A percentile compares a stretch with the other conserved stretches of the same genome.
Conservation (phyloP, 495 filamentous ascomycete species). For the Neurospora tetraspora region DNA sequence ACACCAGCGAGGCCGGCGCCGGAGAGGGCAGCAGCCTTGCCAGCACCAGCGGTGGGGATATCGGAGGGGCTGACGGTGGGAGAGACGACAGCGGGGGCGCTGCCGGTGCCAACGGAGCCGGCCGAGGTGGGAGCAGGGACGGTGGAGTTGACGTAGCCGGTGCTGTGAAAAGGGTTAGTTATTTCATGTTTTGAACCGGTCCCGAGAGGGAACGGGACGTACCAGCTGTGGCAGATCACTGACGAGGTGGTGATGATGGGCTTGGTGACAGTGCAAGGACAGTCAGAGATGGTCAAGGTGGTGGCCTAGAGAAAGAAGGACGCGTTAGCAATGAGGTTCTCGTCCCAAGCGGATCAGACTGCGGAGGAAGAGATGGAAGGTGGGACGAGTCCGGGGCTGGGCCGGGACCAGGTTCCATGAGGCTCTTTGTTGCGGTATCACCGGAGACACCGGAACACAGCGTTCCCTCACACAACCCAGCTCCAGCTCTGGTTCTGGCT, state of each 20-base stretch:
- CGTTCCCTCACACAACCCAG: neutral
- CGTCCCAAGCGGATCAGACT: neutral
- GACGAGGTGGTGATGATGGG: slow-evolving; percentile 53
- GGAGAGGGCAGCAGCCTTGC: slow-evolving; percentile 55
- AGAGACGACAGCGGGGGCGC: slow-evolving; percentile 25
- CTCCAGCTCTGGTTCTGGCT: neutral
- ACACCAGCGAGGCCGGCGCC: slow-evolving; percentile 64
- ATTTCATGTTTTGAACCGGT: slow-evolving; percentile 23
- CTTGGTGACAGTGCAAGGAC: slow-evolving; percentile 68
- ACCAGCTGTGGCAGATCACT: slow-evolving; percentile 60
- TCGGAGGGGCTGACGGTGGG: slow-evolving; percentile 15
- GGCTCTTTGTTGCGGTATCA: slow-evolving; percentile 2
- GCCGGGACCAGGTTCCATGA: neutral
- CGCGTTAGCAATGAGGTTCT: neutral
- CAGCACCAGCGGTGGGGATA: slow-evolving; percentile 49
- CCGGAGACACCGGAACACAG: neutral
- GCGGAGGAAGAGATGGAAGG: neutral
- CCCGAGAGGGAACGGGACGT: slow-evolving; percentile 16
- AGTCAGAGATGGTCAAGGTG: slow-evolving; percentile 71
- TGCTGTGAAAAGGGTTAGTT: slow-evolving; percentile 15
- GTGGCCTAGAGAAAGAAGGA: slow-evolving; percentile 40
- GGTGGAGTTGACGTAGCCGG: slow-evolving; percentile 20
- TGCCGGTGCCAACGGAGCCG: slow-evolving; percentile 24
- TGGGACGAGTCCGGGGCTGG: neutral
- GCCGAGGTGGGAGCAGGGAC: slow-evolving; percentile 20